These are phyloP conservation scores for Draba incana DNA, from an alignment of 345 rosid genomes.

Conservation along the genomic window DNA sequence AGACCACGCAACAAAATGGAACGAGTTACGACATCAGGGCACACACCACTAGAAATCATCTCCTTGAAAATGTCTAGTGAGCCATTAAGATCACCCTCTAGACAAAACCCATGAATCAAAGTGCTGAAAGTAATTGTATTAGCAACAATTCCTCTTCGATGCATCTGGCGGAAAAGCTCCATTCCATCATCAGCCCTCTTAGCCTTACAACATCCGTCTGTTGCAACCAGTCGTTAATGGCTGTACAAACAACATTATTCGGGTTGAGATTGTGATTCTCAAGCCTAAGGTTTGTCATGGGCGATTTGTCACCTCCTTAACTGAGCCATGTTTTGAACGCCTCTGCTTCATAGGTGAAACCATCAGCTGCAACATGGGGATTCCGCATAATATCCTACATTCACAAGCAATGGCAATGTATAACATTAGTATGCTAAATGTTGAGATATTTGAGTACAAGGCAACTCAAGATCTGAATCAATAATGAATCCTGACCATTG, in stretches of 20 bases:
- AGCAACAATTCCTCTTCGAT: too few species aligned
- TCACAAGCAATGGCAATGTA: conserved; percentile 15
- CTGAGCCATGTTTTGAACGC: conserved; percentile 67
- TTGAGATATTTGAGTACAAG: too few species aligned
- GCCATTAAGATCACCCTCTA: neutral
- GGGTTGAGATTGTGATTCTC: conserved; percentile 55
- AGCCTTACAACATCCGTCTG: conserved; percentile 7
- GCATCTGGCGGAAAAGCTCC: neutral
- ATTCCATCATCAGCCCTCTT: neutral
- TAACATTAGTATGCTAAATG: too few species aligned
- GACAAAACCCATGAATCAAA: neutral
- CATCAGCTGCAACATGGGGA: conserved; percentile 85
- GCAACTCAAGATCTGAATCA: too few species aligned
- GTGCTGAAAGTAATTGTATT: neutral
- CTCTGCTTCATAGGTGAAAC: conserved; percentile 72
- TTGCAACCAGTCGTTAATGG: conserved; percentile 66
- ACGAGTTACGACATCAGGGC: too few species aligned
- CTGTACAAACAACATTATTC: conserved; percentile 69
- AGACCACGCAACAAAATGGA: too few species aligned
- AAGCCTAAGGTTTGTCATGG: conserved; percentile 63
- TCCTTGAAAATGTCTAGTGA: neutral
- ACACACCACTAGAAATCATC: neutral
- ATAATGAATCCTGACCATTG: conserved; percentile 37
- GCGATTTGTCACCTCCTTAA: conserved; percentile 65
- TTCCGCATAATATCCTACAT: conserved; percentile 77